Percentiles rank a stretch among this genome's conserved stretches.
Conservation (phyloP, 441 rosid genomes). For the Eruca vesicaria region DNA sequence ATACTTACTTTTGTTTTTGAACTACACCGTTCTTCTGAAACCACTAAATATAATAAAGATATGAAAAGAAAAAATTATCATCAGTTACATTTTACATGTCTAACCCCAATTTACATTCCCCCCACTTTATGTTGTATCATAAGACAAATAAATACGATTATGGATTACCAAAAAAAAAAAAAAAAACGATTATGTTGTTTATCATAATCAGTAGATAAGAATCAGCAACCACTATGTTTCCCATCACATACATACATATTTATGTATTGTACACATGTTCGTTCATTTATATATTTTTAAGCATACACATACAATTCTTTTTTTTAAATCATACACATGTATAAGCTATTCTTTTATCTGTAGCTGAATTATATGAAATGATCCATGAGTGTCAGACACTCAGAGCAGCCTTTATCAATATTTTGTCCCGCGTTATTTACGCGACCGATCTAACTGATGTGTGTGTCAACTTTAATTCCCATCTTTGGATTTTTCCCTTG, state of each 20-base stretch:
- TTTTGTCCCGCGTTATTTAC: constrained; percentile 36
- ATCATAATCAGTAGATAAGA: neutral
- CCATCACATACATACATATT: neutral
- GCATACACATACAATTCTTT: neutral
- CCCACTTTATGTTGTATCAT: no score
- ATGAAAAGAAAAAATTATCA: no score
- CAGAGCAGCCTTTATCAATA: constrained; percentile 36
- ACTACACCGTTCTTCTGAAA: neutral
- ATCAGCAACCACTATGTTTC: neutral
- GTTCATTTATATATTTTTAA: neutral
- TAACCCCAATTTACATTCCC: no score
- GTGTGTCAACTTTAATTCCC: constrained; percentile 27
- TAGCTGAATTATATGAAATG: constrained; percentile 27
- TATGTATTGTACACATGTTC: neutral
- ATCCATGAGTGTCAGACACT: constrained; percentile 32
- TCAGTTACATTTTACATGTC: no score
- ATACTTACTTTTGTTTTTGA: neutral
- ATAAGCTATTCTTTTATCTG: neutral
- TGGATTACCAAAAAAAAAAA: no score
- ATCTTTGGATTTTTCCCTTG: constrained; percentile 12
- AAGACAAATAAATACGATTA: no score
- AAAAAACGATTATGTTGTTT: neutral
- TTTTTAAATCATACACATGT: neutral
- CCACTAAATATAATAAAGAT: neutral
- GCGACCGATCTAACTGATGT: constrained; percentile 32